phyloP scores from a whole-genome alignment of 2,329 filamentous ascomycete genomes.

The Pseudocercospora fuligena region DNA sequence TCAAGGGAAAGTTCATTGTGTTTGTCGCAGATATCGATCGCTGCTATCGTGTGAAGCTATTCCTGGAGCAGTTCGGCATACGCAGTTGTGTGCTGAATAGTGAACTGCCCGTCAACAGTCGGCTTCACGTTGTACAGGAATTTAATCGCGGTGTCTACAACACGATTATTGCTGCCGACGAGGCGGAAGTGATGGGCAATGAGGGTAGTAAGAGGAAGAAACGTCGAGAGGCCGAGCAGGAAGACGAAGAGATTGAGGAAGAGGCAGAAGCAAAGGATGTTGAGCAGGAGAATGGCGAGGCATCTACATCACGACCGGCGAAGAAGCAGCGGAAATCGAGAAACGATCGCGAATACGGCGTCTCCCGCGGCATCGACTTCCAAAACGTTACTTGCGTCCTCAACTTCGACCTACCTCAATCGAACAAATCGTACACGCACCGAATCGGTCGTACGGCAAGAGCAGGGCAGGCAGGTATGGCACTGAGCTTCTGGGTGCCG shows the following conservation, averaged over 20 bases:
- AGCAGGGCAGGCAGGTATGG: constrained; percentile 89
- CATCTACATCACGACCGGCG: constrained; percentile 37
- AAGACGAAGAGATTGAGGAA: constrained; percentile 29
- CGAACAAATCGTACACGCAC: constrained; percentile 93
- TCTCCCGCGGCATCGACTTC: constrained; percentile 97
- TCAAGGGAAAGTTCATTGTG: constrained; percentile 88
- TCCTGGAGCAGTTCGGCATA: constrained; percentile 95
- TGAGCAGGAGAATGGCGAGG: constrained; percentile 34
- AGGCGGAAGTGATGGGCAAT: constrained; percentile 79
- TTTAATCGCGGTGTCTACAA: constrained; percentile 98
- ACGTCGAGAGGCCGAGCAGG: constrained; percentile 35
- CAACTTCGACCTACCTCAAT: constrained; percentile 93
- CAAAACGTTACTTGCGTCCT: constrained; percentile 92
- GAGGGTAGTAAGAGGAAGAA: constrained; percentile 51
- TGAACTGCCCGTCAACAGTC: constrained; percentile 88
- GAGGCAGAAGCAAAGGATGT: constrained; percentile 42
- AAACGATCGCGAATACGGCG: constrained; percentile 84
- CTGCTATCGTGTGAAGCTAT: constrained; percentile 91
- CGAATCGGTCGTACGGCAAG: constrained; percentile 92
- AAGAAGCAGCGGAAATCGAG: constrained; percentile 68
- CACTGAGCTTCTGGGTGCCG: constrained; percentile 92
- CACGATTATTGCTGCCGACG: constrained; percentile 95
- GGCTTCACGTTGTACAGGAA: constrained; percentile 93
- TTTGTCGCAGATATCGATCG: constrained; percentile 86
- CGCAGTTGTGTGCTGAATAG: constrained; percentile 92